Evolutionary conservation across 192 early-diverging fungal species (phyloP), one percentile per base, ranked within the genome.

Genomic region (Coemansia interrupta): DNA sequence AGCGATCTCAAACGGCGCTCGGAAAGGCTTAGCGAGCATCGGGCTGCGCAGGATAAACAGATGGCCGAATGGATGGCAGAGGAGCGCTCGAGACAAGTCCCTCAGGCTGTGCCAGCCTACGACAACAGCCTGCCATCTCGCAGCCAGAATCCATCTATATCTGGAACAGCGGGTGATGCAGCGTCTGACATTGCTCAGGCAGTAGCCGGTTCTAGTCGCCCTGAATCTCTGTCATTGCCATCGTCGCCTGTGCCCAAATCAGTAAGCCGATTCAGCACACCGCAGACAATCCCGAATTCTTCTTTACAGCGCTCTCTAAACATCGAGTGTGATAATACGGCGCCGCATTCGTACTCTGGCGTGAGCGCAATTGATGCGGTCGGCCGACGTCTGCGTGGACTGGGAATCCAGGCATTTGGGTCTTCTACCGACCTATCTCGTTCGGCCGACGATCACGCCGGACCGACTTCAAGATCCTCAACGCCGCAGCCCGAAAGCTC

Each of bases 1-100:
- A 26, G 54, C 26, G 73, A 77, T 13, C 53, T 77, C 47, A 70
- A 67, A 49, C 60, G 73, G 39, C 67, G 73, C 12, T 60, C 68
- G 5, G 64, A 70, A 12, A 44, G 73, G 24, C 68, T 77, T 18
- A 43, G 44, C 3, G 56, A 59, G 38, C 73, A 77, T 40, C 52
- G 67, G 24, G 60, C 63, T 18, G 60, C 62, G 41, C 73, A 77
- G 17, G 58, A 62, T 46, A 43, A 54, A 32, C 46, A 64, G 36
- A 52, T 70, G 13, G 68, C 73, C 3, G 60, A 62, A 32, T 70
- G 64, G 73, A 60, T 63, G 56, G 44, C 24, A 0, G 54, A 66
- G 40, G 73, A 77, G 45, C 67, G 61, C 14, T 22, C 12, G 19
- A 56, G 63, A 2, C 26, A 38, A 22, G 64, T 77, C 5, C 73